Conservation (phyloP, 1,284 basidiomycete genomes). For the Leccinum brunneo-olivaceum region DNA sequence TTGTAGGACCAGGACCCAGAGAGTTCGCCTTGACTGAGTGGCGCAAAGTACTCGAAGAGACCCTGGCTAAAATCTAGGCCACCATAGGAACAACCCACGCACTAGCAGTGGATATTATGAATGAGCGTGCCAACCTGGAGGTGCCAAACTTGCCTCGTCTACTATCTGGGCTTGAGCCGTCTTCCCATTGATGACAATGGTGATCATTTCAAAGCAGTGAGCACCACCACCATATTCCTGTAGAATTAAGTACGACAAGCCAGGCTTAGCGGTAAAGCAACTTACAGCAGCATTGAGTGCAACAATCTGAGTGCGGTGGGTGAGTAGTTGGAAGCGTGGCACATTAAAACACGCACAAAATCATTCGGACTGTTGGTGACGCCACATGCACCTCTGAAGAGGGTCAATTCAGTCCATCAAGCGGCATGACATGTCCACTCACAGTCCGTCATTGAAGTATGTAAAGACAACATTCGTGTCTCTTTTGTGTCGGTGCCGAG, state of each 20-base stretch:
- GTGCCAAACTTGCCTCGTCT: constrained; percentile 38
- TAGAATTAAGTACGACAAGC: constrained; percentile 3
- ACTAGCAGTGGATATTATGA: constrained; percentile 19
- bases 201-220: constrained; percentile 50
- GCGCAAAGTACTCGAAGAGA: constrained; percentile 42
- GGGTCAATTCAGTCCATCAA: background rate
- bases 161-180: constrained; percentile 45
- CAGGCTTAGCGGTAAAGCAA: background rate
- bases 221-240: constrained; percentile 36
- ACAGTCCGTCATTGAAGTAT: constrained; percentile 25
- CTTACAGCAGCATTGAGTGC: constrained; percentile 36
- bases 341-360: constrained; percentile 16
- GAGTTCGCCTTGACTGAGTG: constrained; percentile 30
- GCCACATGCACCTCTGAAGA: constrained; percentile 27
- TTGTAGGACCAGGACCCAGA: constrained; percentile 36
- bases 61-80: constrained; percentile 43
- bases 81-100: constrained; percentile 36
- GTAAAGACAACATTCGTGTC: constrained; percentile 19
- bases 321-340: background rate
- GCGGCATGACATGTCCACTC: constrained; percentile 1
- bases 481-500: constrained; percentile 18
- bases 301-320: constrained; percentile 34
- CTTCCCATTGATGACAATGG: constrained; percentile 51
- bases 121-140: background rate
- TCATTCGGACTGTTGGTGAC: constrained; percentile 19